Conservation (phyloP, 208 protist species). For the Histomonas meleagridis region DNA sequence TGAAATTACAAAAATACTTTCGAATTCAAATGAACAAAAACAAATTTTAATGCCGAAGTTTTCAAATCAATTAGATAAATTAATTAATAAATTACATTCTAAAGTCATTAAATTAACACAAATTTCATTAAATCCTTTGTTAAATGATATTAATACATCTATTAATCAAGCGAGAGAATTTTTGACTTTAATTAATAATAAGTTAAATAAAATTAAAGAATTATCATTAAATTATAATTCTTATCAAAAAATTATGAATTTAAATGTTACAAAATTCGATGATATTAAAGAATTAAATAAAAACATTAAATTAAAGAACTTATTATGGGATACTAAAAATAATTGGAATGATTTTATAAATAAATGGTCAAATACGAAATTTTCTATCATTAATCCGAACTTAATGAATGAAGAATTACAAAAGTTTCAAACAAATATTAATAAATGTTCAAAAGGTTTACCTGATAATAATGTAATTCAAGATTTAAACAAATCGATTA, state of each 20-base stretch:
- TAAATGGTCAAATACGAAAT: conserved; percentile 8
- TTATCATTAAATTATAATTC: neutral
- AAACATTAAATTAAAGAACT: conserved; percentile 5
- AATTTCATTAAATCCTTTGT: neutral
- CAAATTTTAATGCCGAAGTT: conserved; percentile 22
- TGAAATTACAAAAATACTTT: neutral
- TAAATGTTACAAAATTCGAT: conserved; percentile 23
- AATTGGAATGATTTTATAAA: neutral
- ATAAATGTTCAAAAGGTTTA: neutral
- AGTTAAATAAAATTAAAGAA: neutral
- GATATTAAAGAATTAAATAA: conserved; percentile 24
- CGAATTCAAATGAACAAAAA: neutral
- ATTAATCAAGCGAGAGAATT: neutral
- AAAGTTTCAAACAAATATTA: neutral
- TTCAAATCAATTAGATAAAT: neutral
- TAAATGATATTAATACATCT: neutral
- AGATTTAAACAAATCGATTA: neutral
- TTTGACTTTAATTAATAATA: neutral
- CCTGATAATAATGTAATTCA: neutral
- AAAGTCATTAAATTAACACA: neutral
- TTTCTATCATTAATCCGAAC: neutral
- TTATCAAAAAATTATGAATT: conserved; percentile 27
- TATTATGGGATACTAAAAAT: neutral
- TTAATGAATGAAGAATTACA: neutral
- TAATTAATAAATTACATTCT: neutral